A percentile compares a stretch with the other conserved stretches of the same genome.
Evolutionary conservation across 805 yeast species (phyloP).

Genomic region (Metschnikowia shivogae): DNA sequence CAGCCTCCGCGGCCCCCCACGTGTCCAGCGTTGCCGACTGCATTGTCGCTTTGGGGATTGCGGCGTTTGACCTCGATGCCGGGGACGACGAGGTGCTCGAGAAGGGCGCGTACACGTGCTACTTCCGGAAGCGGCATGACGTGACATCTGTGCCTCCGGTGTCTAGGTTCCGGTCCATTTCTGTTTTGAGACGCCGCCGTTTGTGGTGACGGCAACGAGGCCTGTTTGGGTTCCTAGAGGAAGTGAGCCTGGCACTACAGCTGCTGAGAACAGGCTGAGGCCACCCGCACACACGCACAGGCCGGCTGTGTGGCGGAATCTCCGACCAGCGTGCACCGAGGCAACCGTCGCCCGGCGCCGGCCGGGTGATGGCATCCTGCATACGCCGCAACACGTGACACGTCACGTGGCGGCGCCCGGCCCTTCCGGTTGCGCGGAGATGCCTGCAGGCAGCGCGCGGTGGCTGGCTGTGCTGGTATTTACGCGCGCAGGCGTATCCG

Average conservation of each 20-base stretch:
- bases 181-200: neutral
- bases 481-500: conserved; percentile 10
- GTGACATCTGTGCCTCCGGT: neutral
- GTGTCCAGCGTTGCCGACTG: conserved; percentile 7
- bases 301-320: no score
- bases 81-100: neutral
- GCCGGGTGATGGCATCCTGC: no score
- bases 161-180: neutral
- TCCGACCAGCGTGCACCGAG: no score
- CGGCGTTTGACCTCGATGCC: conserved; percentile 7
- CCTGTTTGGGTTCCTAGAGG: neutral
- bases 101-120: conserved; percentile 3
- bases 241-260: no score
- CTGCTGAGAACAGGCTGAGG: no score
- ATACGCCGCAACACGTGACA: no score
- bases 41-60: conserved; percentile 5
- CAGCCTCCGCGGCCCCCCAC: neutral
- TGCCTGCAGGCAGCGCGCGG: neutral
- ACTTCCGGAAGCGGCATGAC: conserved; percentile 6
- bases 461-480: conserved; percentile 1
- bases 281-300: no score
- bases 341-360: no score
- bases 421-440: neutral
- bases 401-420: neutral
- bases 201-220: neutral